Evolutionary conservation across 495 filamentous ascomycete genomes (phyloP), one percentile per base, ranked within the genome.

Genomic region (Daldinia grandis): DNA sequence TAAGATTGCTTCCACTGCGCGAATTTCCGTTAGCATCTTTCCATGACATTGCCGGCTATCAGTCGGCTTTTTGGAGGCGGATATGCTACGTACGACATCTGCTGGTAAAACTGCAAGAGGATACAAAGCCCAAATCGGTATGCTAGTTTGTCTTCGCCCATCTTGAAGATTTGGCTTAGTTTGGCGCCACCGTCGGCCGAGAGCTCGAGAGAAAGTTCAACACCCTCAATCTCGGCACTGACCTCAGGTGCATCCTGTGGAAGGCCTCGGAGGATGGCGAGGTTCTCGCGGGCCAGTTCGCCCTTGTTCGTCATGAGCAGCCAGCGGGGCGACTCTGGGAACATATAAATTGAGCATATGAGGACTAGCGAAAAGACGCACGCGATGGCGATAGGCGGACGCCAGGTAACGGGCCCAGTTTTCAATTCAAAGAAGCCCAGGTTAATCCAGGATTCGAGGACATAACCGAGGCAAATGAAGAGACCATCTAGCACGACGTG

Each of bases 1-100:
- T 87, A 35, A 89, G 76, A 65, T 88, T 88, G 68, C 87, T 87
- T 27, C 88, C 87, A 9, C 80, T 73, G 28, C 30, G 5, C 7
- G 14, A 24, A 10, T 28, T 42, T 15, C 50, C 62, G 42, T 73
- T 55, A 73, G 64, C 44, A 19, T 21, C 42, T 25, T 35, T 19
- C 58, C 3, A 50, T 24, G 7, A 40, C 3, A 4, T 19, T 33
- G 6, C 15, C 53, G 5, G 4, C 15, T 19, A 15, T 19, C 37
- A 8, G 40, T 24, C 5, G n/a, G n/a, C n/a, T n/a, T n/a, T 31
- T 12, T 28, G 31, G 5, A 25, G 27, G 12, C n/a, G 27, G 35
- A 19, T 12, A 14, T 6, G 50, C 17, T 66, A 73, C 70, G 50
- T 66, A 73, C 70, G 72, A 85, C 65, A 87, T 81, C 73, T 87